These are phyloP conservation scores for Auriscalpium orientale DNA, from an alignment of 768 basidiomycete species.

Conservation along the genomic window DNA sequence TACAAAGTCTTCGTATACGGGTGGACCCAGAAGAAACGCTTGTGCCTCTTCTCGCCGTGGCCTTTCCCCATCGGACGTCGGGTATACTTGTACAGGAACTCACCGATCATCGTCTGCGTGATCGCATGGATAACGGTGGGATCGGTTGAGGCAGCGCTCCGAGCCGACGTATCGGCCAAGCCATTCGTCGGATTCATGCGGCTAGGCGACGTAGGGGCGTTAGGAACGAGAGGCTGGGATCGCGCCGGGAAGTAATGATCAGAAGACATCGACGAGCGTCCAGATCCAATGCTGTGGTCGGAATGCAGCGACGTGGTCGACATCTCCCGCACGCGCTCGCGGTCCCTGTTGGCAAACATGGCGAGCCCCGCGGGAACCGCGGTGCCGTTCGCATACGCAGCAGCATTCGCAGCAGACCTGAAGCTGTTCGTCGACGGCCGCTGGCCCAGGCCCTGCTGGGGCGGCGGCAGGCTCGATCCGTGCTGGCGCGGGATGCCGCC, in stretches of 20 bases:
- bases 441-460: slow-evolving; percentile 56
- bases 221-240: slow-evolving; percentile 25
- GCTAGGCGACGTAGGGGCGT: slow-evolving; percentile 37
- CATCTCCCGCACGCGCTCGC: slow-evolving; percentile 48
- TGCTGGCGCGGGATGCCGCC: slow-evolving; percentile 49
- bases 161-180: slow-evolving; percentile 10
- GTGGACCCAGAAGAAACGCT: slow-evolving; percentile 99
- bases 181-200: slow-evolving; percentile 22
- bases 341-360: slow-evolving; percentile 24
- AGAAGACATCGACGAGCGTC: slow-evolving; percentile 78
- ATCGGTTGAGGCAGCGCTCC: slow-evolving; percentile 53
- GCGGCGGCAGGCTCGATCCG: slow-evolving; percentile 73
- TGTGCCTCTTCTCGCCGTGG: slow-evolving; percentile 82
- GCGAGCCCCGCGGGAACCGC: slow-evolving; percentile 39
- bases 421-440: slow-evolving; percentile 78
- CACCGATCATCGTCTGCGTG: slow-evolving; percentile 99
- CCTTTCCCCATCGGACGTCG: slow-evolving; percentile 84
- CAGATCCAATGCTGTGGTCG: slow-evolving; percentile 59
- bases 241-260: slow-evolving; percentile 47
- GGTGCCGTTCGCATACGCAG: slow-evolving; percentile 41
- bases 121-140: slow-evolving; percentile 91
- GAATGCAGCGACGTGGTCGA: slow-evolving; percentile 68
- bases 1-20: slow-evolving; percentile 97
- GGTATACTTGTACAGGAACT: slow-evolving; percentile 98
- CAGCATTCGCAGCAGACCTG: slow-evolving; percentile 62